Base-by-base conservation (phyloP, 2,329 filamentous ascomycete genomes). In the Xylariomycetidae sp. region DNA sequence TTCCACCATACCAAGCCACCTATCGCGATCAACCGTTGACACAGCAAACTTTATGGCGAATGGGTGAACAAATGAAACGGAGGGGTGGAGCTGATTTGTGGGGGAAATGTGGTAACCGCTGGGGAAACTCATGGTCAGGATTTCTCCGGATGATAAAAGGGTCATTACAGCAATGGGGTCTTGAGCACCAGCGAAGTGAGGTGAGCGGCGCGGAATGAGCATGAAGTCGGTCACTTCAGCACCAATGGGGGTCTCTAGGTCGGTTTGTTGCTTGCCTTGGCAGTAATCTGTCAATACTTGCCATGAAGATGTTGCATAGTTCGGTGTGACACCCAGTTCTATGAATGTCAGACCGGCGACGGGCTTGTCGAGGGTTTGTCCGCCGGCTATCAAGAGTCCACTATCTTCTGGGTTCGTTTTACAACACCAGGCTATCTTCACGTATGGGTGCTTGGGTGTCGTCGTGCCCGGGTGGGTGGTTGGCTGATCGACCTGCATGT, bases 351-450 rank as follows among this genome's bases (percentile, higher is more conserved):
- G 61, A 5, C 86, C 87, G 58, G 85, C 88, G 5, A 79, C 74
- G 4, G 77, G 69, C 25, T 79, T 72, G 13, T 82, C 81, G 1
- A 76, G 72, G 2, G 76, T 69, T 41, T 83, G 75, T 4, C 92
- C 92, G 18, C 92, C 92, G 3, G 88, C 85, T 35, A 98, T 74
- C 25, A 98, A 63, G 16, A 98, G 69, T 2, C 82, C 90, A 13
- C 88, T 97, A 51, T 98, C 90, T 51, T 98, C 92, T 1, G 88
- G 84, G 52, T 97, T 94, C 39, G 82, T 74, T 57, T 96, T 96
- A 37, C 87, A 90, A 62, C 92, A 98, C 92, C 92, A 98, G 2
- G 81, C 75, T 36, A 97, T 79, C 42, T 80, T 81, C 40, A 78
- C 77, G 40, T 90, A 84, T 1, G 88, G 87, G 35, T 86, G 82